These are phyloP conservation scores for Paecilomyces sp. DNA, from an alignment of 2,329 filamentous ascomycete species.

Conservation along the genomic window DNA sequence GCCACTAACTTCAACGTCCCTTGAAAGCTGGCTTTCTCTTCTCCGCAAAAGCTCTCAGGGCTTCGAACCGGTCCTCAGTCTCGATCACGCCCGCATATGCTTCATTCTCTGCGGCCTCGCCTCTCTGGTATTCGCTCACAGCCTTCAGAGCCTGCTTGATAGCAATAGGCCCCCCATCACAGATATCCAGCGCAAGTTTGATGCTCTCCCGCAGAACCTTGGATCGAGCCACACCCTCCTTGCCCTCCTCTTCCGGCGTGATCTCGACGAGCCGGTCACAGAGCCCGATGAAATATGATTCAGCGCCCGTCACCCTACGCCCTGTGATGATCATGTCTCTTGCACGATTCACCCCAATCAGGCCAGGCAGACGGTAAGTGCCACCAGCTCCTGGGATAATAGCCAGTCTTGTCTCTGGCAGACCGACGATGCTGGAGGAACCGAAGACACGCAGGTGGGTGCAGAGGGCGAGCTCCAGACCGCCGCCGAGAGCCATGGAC, in stretches of 20 bases:
- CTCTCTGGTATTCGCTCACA: slow-evolving; percentile 57
- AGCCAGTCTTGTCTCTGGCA: slow-evolving; percentile 86
- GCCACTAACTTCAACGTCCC: slow-evolving; percentile 38
- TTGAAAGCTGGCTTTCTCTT: slow-evolving; percentile 65
- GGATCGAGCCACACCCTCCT: slow-evolving; percentile 55
- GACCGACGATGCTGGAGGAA: slow-evolving; percentile 67
- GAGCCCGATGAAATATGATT: slow-evolving; percentile 87
- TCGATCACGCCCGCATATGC: slow-evolving; percentile 78
- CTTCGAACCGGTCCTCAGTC: slow-evolving; percentile 83
- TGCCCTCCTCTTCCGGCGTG: slow-evolving; percentile 43
- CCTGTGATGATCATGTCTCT: slow-evolving; percentile 87
- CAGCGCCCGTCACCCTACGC: slow-evolving; percentile 70
- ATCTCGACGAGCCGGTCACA: slow-evolving; percentile 87
- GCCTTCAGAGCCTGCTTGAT: slow-evolving; percentile 73
- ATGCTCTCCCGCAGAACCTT: slow-evolving; percentile 70
- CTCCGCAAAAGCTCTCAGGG: slow-evolving; percentile 74
- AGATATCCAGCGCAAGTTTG: slow-evolving; percentile 73
- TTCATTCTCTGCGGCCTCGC: slow-evolving; percentile 72
- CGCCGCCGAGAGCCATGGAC: slow-evolving; percentile 82
- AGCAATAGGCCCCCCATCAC: slow-evolving; percentile 80
- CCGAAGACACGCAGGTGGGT: slow-evolving; percentile 85
- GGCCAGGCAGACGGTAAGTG: slow-evolving; percentile 73
- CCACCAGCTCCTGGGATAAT: slow-evolving; percentile 95
- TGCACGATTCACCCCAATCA: slow-evolving; percentile 77
- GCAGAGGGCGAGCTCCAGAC: slow-evolving; percentile 83